Percentiles rank a stretch among this genome's conserved stretches.
Conservation (phyloP, 352 stramenopile genomes). For the Blastocystis sp. region DNA sequence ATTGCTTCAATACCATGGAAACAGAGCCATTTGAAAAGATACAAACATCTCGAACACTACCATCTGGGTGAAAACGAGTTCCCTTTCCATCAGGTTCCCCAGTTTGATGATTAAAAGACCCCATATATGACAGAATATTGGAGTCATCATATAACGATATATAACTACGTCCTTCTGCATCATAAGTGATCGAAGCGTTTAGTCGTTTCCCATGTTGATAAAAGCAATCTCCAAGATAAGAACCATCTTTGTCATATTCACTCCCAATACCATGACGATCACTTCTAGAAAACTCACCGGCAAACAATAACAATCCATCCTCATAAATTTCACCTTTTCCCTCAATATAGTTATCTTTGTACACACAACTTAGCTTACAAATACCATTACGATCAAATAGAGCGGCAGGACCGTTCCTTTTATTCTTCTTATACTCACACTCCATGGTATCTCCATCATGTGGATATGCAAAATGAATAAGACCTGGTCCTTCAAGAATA, state of each 20-base stretch:
- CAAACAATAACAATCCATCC: not conserved
- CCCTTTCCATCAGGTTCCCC: not conserved
- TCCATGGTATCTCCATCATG: constrained; percentile 16
- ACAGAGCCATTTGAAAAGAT: not conserved
- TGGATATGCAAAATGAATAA: constrained; percentile 30
- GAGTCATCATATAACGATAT: not conserved
- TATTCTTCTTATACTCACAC: constrained; percentile 6
- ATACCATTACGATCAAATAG: constrained; percentile 36
- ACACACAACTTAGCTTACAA: not conserved
- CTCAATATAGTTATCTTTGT: constrained; percentile 31
- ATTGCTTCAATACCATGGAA: not conserved
- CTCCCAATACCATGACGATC: constrained; percentile 11
- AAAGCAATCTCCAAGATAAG: not conserved
- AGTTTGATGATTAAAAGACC: not conserved
- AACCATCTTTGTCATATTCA: constrained; percentile 13
- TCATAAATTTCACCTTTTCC: not conserved
- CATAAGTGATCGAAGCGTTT: not conserved
- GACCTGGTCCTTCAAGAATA: not conserved
- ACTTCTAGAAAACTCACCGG: not conserved
- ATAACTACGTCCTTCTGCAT: not conserved
- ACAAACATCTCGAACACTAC: constrained; percentile 20
- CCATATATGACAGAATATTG: not conserved
- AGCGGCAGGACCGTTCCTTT: not conserved
- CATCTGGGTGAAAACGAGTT: constrained; percentile 9
- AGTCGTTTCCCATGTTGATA: constrained; percentile 1